A percentile compares a stretch with the other conserved stretches of the same genome.
Conservation (phyloP, 2,329 filamentous ascomycete genomes). For the Zymoseptoria passerinii region DNA sequence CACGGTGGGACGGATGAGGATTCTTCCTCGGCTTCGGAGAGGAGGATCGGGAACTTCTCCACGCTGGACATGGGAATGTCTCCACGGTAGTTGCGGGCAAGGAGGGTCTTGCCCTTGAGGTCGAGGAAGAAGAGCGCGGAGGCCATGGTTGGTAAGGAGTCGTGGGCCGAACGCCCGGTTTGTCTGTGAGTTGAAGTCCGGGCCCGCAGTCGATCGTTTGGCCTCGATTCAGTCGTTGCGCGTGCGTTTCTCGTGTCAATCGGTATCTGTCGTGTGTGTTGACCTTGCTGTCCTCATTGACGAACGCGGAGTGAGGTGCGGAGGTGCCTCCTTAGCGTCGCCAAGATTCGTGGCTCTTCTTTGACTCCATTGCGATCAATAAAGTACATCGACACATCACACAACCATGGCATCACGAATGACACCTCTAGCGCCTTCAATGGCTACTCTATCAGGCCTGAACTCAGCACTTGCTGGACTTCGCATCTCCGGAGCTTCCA, state of each 20-base stretch:
- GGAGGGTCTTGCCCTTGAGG: conserved; percentile 99
- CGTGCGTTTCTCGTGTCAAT: neutral
- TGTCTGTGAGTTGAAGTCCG: neutral
- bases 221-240: neutral
- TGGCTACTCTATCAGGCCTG: conserved; percentile 21
- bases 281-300: neutral
- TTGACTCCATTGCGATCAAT: neutral
- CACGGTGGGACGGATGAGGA: conserved; percentile 94
- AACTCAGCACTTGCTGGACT: conserved; percentile 26
- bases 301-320: neutral
- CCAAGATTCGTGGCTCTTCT: neutral
- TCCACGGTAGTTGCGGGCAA: conserved; percentile 96
- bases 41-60: conserved; percentile 91
- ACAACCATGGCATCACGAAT: conserved; percentile 6
- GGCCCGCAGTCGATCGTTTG: neutral
- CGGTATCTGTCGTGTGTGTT: neutral
- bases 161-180: conserved; percentile 20
- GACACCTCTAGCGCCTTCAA: conserved; percentile 21
- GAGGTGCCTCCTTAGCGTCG: neutral
- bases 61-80: conserved; percentile 99
- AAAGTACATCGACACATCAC: neutral
- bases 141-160: conserved; percentile 57
- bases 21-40: conserved; percentile 98
- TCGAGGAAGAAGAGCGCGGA: conserved; percentile 98
- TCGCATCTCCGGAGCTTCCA: conserved; percentile 19